Evolutionary conservation across 441 rosid genomes (phyloP).

Genomic region (Corymbia citriodora): DNA sequence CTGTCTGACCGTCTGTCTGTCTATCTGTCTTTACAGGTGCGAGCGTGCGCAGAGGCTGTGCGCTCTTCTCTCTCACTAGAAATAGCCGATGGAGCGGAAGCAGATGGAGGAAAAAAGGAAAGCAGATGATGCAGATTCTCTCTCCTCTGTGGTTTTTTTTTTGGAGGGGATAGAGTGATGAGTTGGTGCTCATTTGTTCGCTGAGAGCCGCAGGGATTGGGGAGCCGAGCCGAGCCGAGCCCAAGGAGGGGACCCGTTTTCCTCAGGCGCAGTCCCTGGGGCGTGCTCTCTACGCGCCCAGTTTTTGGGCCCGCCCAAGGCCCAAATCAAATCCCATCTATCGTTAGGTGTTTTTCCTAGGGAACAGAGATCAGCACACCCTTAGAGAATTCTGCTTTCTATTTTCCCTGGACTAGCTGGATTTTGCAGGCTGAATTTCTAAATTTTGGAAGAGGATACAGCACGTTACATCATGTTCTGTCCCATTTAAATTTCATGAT

Average conservation of each 20-base stretch:
- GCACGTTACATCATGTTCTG: neutral
- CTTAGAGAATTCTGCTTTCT: no score
- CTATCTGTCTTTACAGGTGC: constrained; percentile 32
- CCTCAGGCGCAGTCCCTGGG: neutral
- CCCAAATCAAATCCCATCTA: neutral
- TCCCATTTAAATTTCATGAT: neutral
- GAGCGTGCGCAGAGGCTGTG: neutral
- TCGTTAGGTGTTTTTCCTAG: neutral
- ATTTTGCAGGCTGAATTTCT: neutral
- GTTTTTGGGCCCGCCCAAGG: neutral
- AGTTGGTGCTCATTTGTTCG: neutral
- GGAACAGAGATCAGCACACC: neutral
- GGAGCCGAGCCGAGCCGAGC: neutral
- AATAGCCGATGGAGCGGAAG: neutral
- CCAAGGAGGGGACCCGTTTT: neutral
- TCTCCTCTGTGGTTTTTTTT: neutral
- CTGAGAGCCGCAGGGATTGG: neutral
- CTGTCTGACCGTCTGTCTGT: neutral
- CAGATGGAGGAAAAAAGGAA: neutral
- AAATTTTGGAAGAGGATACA: neutral
- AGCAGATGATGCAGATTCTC: neutral
- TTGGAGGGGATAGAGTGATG: neutral
- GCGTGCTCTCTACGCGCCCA: neutral
- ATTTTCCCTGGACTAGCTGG: neutral
- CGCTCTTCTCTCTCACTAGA: neutral